Conservation (phyloP, 805 yeast species). For the Wickerhamomyces subpelliculosus region DNA sequence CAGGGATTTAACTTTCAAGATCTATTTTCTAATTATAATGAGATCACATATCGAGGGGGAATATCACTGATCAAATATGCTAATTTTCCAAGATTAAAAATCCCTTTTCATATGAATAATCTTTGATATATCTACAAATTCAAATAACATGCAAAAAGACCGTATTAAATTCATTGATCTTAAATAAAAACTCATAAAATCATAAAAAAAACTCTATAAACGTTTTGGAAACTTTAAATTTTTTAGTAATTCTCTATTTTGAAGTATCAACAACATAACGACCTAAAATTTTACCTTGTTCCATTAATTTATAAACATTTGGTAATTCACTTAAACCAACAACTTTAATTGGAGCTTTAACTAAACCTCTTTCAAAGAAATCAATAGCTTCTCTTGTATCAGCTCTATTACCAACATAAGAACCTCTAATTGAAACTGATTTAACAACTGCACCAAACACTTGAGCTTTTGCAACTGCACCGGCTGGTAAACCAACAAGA, state of each 20-base stretch:
- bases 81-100: no score
- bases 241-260: constrained; percentile 19
- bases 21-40: no score
- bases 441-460: constrained; percentile 68
- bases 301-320: constrained; percentile 49
- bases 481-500: constrained; percentile 71
- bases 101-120: no score
- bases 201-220: no score
- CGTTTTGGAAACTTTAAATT: no score
- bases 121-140: no score
- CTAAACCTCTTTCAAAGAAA: constrained; percentile 61
- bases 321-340: constrained; percentile 51
- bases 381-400: constrained; percentile 75
- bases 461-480: constrained; percentile 58
- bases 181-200: no score
- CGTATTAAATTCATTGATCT: no score
- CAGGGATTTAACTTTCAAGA: no score
- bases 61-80: no score
- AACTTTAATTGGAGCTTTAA: constrained; percentile 53
- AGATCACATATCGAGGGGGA: no score
- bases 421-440: constrained; percentile 65
- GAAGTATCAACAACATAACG: constrained; percentile 58
- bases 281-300: constrained; percentile 55
- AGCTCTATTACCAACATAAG: constrained; percentile 83
- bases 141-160: no score